phyloP scores from a whole-genome alignment of 495 filamentous ascomycete species.

The Aspergillus cristatus region DNA sequence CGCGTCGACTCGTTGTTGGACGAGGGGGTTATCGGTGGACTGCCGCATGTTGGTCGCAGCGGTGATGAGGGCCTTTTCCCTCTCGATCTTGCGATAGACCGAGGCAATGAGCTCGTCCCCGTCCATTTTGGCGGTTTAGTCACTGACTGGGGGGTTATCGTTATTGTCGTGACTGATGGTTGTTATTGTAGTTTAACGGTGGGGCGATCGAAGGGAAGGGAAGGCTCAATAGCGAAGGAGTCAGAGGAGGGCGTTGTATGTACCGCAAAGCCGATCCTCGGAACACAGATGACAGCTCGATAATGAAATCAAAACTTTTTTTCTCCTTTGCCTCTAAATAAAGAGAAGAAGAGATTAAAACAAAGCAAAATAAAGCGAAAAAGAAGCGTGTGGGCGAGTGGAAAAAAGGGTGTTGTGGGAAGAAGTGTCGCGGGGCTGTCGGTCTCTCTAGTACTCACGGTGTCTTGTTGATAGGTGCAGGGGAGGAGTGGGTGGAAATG shows the following conservation, averaged over 20 bases:
- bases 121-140: conserved; percentile 30
- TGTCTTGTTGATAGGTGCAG: conserved; percentile 32
- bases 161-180: no score
- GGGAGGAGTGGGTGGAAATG: conserved; percentile 16
- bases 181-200: no score
- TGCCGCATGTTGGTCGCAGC: conserved; percentile 90
- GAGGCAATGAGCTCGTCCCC: conserved; percentile 73
- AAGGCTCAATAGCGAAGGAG: not conserved
- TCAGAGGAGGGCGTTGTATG: conserved; percentile 1
- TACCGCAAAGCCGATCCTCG: no score
- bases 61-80: conserved; percentile 91
- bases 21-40: conserved; percentile 83
- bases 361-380: no score
- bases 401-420: conserved; percentile 2
- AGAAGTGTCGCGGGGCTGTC: conserved; percentile 27
- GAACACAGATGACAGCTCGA: no score
- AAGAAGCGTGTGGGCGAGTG: conserved; percentile 14
- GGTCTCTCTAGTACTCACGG: no score
- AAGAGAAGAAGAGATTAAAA: no score
- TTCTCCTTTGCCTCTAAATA: no score
- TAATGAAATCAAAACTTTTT: no score
- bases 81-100: conserved; percentile 94
- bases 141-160: no score
- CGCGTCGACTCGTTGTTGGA: conserved; percentile 78
- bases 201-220: conserved; percentile 11